Percentiles rank a stretch among this genome's conserved stretches.
Evolutionary conservation across 2,329 filamentous ascomycete species (phyloP).

Genomic region (Talaromyces marneffei): DNA sequence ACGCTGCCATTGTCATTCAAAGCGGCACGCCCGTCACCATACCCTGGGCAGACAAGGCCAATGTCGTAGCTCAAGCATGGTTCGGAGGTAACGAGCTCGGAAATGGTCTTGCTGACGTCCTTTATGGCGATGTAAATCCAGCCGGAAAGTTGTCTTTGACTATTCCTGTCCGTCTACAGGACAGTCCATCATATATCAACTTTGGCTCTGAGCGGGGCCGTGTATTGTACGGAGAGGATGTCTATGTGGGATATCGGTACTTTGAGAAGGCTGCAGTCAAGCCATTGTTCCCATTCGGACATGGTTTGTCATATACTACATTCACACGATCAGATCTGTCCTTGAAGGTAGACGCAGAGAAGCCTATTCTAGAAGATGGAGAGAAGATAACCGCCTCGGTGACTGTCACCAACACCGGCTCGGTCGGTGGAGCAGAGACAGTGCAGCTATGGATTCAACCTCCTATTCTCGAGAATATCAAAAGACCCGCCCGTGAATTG

Average conservation of each 20-base stretch:
- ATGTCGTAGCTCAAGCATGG: slow-evolving; percentile 68
- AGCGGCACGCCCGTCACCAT: slow-evolving; percentile 63
- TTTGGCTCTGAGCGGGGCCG: slow-evolving; percentile 64
- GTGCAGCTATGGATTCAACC: slow-evolving; percentile 51
- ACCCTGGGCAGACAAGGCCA: slow-evolving; percentile 42
- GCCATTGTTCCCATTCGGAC: slow-evolving; percentile 70
- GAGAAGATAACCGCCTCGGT: slow-evolving; percentile 46
- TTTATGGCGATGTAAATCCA: slow-evolving; percentile 69
- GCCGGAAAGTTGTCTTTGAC: slow-evolving; percentile 68
- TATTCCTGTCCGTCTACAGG: slow-evolving; percentile 62
- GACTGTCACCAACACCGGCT: slow-evolving; percentile 49
- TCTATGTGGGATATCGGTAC: slow-evolving; percentile 76
- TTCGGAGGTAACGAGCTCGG: slow-evolving; percentile 84
- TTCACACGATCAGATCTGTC: slow-evolving; percentile 53
- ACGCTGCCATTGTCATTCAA: slow-evolving; percentile 68
- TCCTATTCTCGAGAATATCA: slow-evolving; percentile 47
- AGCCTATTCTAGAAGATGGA: slow-evolving; percentile 35
- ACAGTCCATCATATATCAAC: slow-evolving; percentile 72
- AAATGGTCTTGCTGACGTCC: slow-evolving; percentile 70
- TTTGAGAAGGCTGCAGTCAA: slow-evolving; percentile 65
- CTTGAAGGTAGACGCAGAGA: slow-evolving; percentile 23
- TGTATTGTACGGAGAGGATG: slow-evolving; percentile 70
- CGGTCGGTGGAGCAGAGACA: slow-evolving; percentile 49
- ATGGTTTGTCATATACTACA: slow-evolving; percentile 71
- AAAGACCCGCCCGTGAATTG: slow-evolving; percentile 55